Conservation (phyloP, 371 early-diverging fungal genomes). For the Mucor velutinosus region DNA sequence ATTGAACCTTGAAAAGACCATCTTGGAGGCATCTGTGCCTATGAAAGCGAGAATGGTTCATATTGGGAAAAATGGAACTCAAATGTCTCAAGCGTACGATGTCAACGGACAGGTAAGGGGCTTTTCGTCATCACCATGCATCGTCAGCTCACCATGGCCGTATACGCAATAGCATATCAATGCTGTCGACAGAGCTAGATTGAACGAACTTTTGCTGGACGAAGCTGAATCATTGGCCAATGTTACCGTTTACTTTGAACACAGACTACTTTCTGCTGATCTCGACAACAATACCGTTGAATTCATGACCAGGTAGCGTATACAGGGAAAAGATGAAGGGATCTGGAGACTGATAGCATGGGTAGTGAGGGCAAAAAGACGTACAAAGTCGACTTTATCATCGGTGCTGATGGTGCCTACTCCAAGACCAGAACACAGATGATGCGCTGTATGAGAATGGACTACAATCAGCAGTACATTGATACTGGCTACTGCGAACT, state of each 20-base stretch:
- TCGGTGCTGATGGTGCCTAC: constrained; percentile 97
- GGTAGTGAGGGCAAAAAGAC: not conserved
- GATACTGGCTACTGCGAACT: constrained; percentile 92
- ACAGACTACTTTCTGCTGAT: constrained; percentile 61
- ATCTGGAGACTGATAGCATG: not conserved
- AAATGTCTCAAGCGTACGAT: constrained; percentile 85
- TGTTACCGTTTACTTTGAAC: constrained; percentile 72
- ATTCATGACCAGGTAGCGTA: constrained; percentile 36
- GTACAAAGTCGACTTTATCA: constrained; percentile 72
- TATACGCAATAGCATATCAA: constrained; percentile 76
- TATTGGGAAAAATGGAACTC: constrained; percentile 62
- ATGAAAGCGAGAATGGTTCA: constrained; percentile 97
- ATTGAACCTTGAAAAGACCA: constrained; percentile 62
- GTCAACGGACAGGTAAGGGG: constrained; percentile 77
- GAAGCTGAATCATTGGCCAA: constrained; percentile 65
- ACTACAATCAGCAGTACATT: constrained; percentile 88
- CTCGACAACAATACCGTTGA: constrained; percentile 57
- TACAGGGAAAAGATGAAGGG: not conserved
- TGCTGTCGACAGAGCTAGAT: constrained; percentile 85
- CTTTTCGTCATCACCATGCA: not conserved
- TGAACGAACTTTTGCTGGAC: constrained; percentile 82
- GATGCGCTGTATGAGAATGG: constrained; percentile 74
- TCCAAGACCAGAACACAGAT: constrained; percentile 79
- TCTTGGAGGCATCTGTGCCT: constrained; percentile 78
- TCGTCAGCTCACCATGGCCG: no score